Conservation (phyloP, 2,329 filamentous ascomycete species). For the Paracorniculantispora psalliotae region DNA sequence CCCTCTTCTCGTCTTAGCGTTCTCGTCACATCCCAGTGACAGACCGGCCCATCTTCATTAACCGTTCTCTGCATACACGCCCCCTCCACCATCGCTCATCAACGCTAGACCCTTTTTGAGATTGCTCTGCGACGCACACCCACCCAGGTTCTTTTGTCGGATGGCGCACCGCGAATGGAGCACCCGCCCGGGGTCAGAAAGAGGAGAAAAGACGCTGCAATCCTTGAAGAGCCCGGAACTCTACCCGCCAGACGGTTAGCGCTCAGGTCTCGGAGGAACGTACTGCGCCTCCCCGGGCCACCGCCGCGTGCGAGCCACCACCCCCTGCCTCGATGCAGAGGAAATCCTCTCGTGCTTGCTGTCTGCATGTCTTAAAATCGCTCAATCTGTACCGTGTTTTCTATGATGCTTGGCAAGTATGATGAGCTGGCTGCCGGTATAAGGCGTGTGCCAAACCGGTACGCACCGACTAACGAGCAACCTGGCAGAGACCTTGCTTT, state of each 20-base stretch:
- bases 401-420: background rate
- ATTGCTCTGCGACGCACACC: background rate
- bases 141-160: background rate
- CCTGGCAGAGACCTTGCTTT: background rate
- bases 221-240: background rate
- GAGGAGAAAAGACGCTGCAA: background rate
- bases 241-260: background rate
- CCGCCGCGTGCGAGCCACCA: background rate
- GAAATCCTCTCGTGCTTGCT: background rate
- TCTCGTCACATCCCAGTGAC: background rate
- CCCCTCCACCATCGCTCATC: background rate
- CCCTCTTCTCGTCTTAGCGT: too few relatives aligned
- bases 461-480: background rate
- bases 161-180: background rate
- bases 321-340: background rate
- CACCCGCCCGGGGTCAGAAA: background rate
- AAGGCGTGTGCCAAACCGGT: background rate
- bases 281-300: background rate
- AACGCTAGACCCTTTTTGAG: background rate
- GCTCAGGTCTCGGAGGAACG: background rate
- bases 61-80: background rate
- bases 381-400: background rate
- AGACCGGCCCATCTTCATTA: background rate
- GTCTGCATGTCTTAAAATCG: background rate
- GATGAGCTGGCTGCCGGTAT: background rate